phyloP scores from a whole-genome alignment of 305 asterid genomes.

The Stenogyne calaminthoides region DNA sequence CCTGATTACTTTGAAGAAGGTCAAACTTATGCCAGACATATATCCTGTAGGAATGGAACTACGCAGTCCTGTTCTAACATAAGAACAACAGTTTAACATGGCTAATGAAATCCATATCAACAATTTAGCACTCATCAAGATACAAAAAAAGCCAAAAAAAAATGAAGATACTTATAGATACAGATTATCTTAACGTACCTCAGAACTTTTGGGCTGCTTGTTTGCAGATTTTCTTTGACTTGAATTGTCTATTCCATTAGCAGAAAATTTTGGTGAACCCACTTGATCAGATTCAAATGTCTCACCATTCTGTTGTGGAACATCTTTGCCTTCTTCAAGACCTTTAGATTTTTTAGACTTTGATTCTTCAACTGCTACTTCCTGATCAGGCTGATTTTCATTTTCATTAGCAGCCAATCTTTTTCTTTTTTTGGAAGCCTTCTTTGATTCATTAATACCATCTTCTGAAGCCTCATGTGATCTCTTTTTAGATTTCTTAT shows the following conservation, averaged over 20 bases:
- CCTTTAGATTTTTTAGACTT: constrained; percentile 61
- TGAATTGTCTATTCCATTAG: constrained; percentile 37
- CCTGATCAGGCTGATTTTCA: constrained; percentile 44
- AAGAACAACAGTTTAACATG: constrained; percentile 1
- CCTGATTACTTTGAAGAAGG: not conserved
- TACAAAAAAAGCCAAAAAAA: not conserved
- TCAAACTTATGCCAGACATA: not conserved
- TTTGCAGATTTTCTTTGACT: constrained; percentile 46
- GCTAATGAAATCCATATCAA: not conserved
- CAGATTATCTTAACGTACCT: constrained; percentile 47
- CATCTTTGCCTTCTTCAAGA: constrained; percentile 40
- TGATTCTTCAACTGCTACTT: constrained; percentile 47
- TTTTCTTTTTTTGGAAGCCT: constrained; percentile 75
- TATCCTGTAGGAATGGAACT: not conserved
- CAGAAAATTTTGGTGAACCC: constrained; percentile 19
- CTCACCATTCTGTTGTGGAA: constrained; percentile 16
- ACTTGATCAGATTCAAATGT: constrained; percentile 12
- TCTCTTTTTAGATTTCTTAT: constrained; percentile 33
- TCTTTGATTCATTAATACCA: constrained; percentile 43
- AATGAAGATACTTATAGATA: not conserved
- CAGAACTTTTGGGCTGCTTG: constrained; percentile 50
- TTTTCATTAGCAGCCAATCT: constrained; percentile 50
- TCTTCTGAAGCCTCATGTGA: constrained; percentile 39
- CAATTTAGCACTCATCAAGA: not conserved
- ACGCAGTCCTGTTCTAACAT: not conserved